Evolutionary conservation across 495 filamentous ascomycete genomes (phyloP).

Genomic region (Hypoxylon fuscum): DNA sequence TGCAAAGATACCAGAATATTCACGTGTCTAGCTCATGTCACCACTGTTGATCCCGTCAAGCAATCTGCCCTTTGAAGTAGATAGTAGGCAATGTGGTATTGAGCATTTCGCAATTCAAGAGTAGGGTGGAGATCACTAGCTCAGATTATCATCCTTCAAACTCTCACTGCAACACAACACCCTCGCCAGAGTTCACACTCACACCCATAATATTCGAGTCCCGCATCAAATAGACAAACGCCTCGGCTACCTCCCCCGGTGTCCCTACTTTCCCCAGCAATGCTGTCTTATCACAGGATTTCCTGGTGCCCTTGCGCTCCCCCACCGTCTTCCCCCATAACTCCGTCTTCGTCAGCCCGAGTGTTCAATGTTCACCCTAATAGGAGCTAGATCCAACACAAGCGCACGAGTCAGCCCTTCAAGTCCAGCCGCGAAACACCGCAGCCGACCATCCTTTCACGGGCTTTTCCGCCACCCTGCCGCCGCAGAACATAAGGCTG

Average conservation of each 20-base stretch:
- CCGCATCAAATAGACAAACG: background rate
- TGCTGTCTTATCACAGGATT: background rate
- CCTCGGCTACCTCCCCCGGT: background rate
- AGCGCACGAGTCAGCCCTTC: background rate
- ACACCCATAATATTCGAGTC: background rate
- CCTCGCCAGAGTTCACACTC: background rate
- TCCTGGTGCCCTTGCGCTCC: background rate
- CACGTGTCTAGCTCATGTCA: too few relatives aligned
- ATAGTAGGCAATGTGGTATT: too few relatives aligned
- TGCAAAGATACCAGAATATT: too few relatives aligned
- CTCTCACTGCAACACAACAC: background rate
- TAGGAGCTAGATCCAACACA: background rate
- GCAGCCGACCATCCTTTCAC: background rate
- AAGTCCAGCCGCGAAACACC: background rate
- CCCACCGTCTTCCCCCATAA: background rate
- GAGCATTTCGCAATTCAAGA: too few relatives aligned
- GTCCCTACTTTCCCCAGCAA: background rate
- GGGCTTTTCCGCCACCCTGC: background rate
- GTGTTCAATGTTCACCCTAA: background rate
- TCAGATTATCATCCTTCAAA: too few relatives aligned
- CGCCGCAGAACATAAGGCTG: background rate
- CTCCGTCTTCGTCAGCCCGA: background rate
- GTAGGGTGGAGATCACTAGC: too few relatives aligned
- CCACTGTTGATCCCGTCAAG: too few relatives aligned
- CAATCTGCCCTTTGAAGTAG: too few relatives aligned